Percentiles rank a stretch among this genome's conserved stretches.
phyloP scores from a whole-genome alignment of 805 yeast species.

The Wickerhamomyces rabaulensis region DNA sequence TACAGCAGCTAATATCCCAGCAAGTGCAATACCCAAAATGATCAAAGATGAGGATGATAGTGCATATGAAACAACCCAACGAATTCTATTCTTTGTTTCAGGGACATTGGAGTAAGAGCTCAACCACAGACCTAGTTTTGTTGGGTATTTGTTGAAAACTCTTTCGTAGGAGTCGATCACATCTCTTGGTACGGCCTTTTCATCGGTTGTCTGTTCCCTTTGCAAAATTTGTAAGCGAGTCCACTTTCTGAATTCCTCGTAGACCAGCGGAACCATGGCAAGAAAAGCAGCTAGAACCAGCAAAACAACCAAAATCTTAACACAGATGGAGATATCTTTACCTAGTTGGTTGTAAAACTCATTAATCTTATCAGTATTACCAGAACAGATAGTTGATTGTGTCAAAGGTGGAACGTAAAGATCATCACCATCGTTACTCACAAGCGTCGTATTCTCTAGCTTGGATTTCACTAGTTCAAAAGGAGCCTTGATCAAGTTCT shows the following conservation, averaged over 20 bases:
- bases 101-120: conserved; percentile 5
- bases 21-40: conserved; percentile 46
- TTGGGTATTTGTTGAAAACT: conserved; percentile 20
- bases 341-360: conserved; percentile 30
- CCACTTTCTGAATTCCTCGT: conserved; percentile 46
- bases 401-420: conserved; percentile 37
- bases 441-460: conserved; percentile 29
- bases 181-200: conserved; percentile 5
- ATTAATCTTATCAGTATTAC: conserved; percentile 33
- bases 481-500: conserved; percentile 50
- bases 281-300: conserved; percentile 37
- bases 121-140: conserved; percentile 13
- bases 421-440: conserved; percentile 10
- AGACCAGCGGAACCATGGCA: conserved; percentile 38
- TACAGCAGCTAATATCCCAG: conserved; percentile 49
- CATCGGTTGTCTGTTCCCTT: conserved; percentile 2
- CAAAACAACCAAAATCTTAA: conserved; percentile 34
- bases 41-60: conserved; percentile 47
- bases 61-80: conserved; percentile 38
- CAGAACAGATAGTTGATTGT: conserved; percentile 34
- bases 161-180: conserved; percentile 20
- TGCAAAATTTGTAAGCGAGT: conserved; percentile 33
- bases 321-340: conserved; percentile 28
- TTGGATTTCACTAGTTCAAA: conserved; percentile 43
- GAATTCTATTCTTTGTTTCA: conserved; percentile 20